A percentile compares a stretch with the other conserved stretches of the same genome.
Evolutionary conservation across 164 flowering plant genomes (phyloP).

Genomic region (Macadamia tetraphylla): DNA sequence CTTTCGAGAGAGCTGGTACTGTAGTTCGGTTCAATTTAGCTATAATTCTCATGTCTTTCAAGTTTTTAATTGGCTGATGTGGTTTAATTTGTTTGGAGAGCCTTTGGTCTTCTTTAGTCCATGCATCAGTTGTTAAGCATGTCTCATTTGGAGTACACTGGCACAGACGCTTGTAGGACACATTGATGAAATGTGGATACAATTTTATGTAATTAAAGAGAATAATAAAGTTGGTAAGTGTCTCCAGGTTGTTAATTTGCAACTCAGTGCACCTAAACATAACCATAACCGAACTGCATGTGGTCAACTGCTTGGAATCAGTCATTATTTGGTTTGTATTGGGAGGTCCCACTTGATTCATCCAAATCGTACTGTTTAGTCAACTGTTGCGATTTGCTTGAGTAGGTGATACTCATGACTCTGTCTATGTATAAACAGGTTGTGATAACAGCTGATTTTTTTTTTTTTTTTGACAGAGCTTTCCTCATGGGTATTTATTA

Average conservation of each 20-base stretch:
- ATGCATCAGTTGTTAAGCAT: too few relatives aligned
- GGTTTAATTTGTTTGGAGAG: not conserved
- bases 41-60: not conserved
- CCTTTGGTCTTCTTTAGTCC: too few relatives aligned
- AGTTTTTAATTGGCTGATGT: not conserved
- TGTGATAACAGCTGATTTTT: slow-evolving; percentile 1
- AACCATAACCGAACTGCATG: too few relatives aligned
- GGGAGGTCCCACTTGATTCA: not conserved
- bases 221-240: not conserved
- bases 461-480: not conserved
- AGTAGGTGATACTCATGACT: not conserved
- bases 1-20: slow-evolving; percentile 63
- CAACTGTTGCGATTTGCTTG: not conserved
- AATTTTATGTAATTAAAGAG: not conserved
- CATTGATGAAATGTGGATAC: not conserved
- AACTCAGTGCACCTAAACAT: too few relatives aligned
- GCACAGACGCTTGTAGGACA: not conserved
- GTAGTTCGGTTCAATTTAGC: not conserved
- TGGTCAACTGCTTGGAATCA: too few relatives aligned
- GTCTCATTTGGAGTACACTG: too few relatives aligned
- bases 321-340: not conserved
- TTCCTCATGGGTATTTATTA: too few relatives aligned
- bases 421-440: not conserved
- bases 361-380: not conserved
- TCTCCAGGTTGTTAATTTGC: not conserved